phyloP scores from a whole-genome alignment of 1,284 basidiomycete species.

The Sporisorium sorghi region DNA sequence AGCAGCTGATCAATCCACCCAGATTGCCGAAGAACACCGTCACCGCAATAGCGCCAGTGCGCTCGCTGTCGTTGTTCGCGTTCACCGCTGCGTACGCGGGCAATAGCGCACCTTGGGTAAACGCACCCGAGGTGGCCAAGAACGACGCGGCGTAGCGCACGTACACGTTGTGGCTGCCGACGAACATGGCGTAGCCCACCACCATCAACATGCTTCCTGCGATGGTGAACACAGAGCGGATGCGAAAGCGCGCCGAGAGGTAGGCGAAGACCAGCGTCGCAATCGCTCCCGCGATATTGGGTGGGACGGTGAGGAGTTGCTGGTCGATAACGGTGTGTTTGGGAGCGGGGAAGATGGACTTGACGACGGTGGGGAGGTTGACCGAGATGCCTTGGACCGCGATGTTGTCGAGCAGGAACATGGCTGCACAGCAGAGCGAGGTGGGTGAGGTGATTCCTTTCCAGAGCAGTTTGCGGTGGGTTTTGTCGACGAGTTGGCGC shows the following conservation, averaged over 20 bases:
- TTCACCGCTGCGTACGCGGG: constrained; percentile 60
- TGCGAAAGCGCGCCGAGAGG: constrained; percentile 65
- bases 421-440: constrained; percentile 55
- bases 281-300: constrained; percentile 66
- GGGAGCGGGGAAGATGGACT: constrained; percentile 68
- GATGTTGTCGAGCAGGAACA: constrained; percentile 70
- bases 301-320: constrained; percentile 70
- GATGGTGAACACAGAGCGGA: constrained; percentile 61
- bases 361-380: constrained; percentile 69
- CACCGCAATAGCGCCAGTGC: constrained; percentile 61
- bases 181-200: constrained; percentile 64
- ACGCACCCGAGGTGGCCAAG: constrained; percentile 64
- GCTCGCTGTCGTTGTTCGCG: constrained; percentile 61
- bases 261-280: constrained; percentile 59
- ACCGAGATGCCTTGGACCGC: constrained; percentile 60
- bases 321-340: constrained; percentile 60
- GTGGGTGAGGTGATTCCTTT: constrained; percentile 51
- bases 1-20: constrained; percentile 64
- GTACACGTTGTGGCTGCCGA: constrained; percentile 49
- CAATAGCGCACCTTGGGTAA: constrained; percentile 62
- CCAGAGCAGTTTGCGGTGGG: constrained; percentile 41
- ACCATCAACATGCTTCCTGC: constrained; percentile 63
- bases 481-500: constrained; percentile 44
- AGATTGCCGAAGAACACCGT: constrained; percentile 65
- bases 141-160: constrained; percentile 64